Percentiles rank a stretch among this genome's conserved stretches.
Conservation (phyloP, 176 grass and related monocot species). For the Urochloa ruziziensis region DNA sequence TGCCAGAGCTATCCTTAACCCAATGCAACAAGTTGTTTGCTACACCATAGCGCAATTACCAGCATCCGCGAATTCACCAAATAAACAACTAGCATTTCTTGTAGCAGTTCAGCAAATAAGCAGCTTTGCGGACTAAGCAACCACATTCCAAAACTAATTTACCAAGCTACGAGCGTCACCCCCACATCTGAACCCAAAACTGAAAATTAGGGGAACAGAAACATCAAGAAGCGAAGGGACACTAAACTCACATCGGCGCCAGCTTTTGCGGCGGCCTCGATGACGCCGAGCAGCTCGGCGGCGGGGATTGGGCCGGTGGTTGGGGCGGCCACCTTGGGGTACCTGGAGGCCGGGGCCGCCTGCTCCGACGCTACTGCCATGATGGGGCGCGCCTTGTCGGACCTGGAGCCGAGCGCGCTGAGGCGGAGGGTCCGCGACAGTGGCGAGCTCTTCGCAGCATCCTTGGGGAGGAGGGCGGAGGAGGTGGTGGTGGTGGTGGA, state of each 20-base stretch:
- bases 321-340: conserved; percentile 69
- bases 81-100: not conserved
- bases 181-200: not conserved
- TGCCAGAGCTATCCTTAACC: not conserved
- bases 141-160: not conserved
- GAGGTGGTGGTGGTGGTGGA: conserved; percentile 8
- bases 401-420: conserved; percentile 18
- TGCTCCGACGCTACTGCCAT: conserved; percentile 43
- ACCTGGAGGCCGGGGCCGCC: conserved; percentile 14
- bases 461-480: not conserved
- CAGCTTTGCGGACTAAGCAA: not conserved
- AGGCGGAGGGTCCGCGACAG: not conserved
- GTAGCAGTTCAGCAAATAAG: not conserved
- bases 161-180: not conserved
- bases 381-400: conserved; percentile 24
- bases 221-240: not conserved
- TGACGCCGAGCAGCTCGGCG: conserved; percentile 66
- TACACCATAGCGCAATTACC: not conserved
- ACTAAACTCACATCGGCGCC: conserved; percentile 65
- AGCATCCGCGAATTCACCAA: conserved; percentile 4
- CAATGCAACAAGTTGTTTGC: not conserved
- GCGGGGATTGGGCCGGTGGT: conserved; percentile 86
- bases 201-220: not conserved
- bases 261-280: conserved; percentile 68
- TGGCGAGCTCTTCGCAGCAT: conserved; percentile 21